Evolutionary conservation across 345 rosid genomes (phyloP), one percentile per base, ranked within the genome.

Genomic region (Populus nigra): DNA sequence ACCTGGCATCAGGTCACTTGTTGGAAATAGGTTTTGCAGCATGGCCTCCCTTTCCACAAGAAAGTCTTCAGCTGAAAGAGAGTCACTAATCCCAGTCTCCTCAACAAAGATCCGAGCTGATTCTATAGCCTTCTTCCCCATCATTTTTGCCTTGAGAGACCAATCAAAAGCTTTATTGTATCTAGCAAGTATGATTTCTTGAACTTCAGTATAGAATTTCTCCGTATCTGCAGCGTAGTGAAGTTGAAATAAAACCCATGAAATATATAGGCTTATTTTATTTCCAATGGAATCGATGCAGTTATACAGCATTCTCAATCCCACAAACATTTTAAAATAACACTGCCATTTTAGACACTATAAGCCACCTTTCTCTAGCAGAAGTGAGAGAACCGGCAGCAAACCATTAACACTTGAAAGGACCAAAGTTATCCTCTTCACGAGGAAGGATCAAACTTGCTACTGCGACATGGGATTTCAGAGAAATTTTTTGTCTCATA

Each of bases 131-230:
- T 93, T 93, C 89, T 62, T 91, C 23, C 99, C 99, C 98, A 95
- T 93, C 99, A 95, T 91, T 84, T 90, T 95, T 45, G 96, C 92
- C 85, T 95, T 95, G 59, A 95, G 93, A 79, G 91, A 87, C 97
- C 97, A 93, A 70, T 95, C 96, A 85, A 95, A 95, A 61, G 90
- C 87, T 80, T 93, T 95, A 68, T 91, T 91, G 83, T 86, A 95
- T 82, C 96, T 89, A 72, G 93, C 88, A 61, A 95, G 98, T 78
- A 93, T 92, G 68, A 73, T 82, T 73, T 93, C 98, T 83, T 91
- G 97, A 9, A 95, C 98, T 85, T 93, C 89, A 43, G 99, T 89
- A 77, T 95, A 95, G 82, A 91, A 95, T 80, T 87, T 93, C 85
- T 95, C 99, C 0, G 98, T 95, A 80, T 95, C 99, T 95, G 89